phyloP scores from a whole-genome alignment of 768 basidiomycete genomes.

The Russula vinacea region DNA sequence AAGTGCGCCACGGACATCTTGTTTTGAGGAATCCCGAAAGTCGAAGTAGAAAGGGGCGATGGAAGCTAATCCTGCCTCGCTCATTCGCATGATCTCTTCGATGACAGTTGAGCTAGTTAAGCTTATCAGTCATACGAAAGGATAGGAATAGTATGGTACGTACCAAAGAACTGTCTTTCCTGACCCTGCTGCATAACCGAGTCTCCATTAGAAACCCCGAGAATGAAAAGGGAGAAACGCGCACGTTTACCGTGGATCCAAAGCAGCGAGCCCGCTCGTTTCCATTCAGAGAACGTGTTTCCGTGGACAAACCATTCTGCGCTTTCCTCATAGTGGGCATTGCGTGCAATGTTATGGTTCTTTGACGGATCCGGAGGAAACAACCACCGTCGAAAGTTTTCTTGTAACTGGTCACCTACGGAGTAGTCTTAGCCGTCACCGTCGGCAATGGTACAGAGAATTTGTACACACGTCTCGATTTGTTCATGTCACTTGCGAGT shows the following conservation, averaged over 20 bases:
- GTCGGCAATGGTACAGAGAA: too few species aligned
- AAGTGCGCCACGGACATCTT: not conserved
- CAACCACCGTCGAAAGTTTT: not conserved
- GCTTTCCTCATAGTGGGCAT: not conserved
- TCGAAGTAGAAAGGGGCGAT: not conserved
- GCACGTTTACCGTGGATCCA: constrained; percentile 3
- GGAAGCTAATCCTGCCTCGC: not conserved
- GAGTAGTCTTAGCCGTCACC: not conserved
- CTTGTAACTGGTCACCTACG: not conserved
- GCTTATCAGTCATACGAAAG: not conserved
- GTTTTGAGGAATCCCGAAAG: not conserved
- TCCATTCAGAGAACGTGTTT: not conserved
- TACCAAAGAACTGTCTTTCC: constrained; percentile 4
- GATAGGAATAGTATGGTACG: too few species aligned
- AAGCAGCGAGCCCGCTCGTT: not conserved
- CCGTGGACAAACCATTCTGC: not conserved
- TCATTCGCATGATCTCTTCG: not conserved
- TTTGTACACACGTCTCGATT: constrained; percentile 1
- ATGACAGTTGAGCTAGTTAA: not conserved
- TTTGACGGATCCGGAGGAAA: not conserved
- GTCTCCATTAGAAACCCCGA: not conserved
- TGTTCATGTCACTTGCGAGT: not conserved
- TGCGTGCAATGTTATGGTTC: not conserved
- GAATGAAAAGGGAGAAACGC: not conserved
- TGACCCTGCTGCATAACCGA: not conserved